Percentiles rank a stretch among this genome's conserved stretches.
Evolutionary conservation across 768 basidiomycete species (phyloP).

Genomic region (Tephrocybe rancida): DNA sequence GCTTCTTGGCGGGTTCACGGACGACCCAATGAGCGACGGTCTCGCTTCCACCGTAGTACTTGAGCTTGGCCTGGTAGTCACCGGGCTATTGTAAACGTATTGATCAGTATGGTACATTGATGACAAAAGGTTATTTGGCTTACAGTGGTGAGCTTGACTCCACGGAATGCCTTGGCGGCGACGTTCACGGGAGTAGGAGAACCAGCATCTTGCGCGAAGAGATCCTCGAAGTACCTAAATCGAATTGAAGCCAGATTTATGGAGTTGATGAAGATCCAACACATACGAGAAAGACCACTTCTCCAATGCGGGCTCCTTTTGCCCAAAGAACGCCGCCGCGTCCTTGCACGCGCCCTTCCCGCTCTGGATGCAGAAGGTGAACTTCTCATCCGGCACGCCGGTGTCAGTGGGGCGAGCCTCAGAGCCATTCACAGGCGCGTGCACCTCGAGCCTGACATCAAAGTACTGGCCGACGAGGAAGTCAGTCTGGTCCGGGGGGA

Average conservation of each 20-base stretch:
- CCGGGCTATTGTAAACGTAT: slow-evolving; percentile 33
- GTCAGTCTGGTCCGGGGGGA: slow-evolving; percentile 47
- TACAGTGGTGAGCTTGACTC: slow-evolving; percentile 33
- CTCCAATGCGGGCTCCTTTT: slow-evolving; percentile 33
- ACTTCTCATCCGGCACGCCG: slow-evolving; percentile 39
- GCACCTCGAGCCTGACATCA: slow-evolving; percentile 44
- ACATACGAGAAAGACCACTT: slow-evolving; percentile 44
- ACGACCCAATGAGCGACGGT: slow-evolving; percentile 44
- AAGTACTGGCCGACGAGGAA: slow-evolving; percentile 45
- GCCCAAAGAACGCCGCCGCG: slow-evolving; percentile 36
- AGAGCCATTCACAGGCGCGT: slow-evolving; percentile 42
- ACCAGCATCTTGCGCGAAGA: slow-evolving; percentile 41
- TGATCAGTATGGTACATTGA: not conserved
- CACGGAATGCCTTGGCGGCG: slow-evolving; percentile 44
- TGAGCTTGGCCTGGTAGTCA: slow-evolving; percentile 38
- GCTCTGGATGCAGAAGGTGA: slow-evolving; percentile 39
- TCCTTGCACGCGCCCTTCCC: slow-evolving; percentile 34
- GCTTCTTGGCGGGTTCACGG: slow-evolving; percentile 31
- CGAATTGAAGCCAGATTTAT: not conserved
- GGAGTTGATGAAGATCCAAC: not conserved
- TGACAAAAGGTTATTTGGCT: not conserved
- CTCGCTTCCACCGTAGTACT: slow-evolving; percentile 33
- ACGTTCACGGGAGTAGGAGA: slow-evolving; percentile 37
- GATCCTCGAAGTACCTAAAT: slow-evolving; percentile 44
- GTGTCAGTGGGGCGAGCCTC: slow-evolving; percentile 30